Conservation (phyloP, 192 early-diverging fungal species). For the Coemansia sp. region DNA sequence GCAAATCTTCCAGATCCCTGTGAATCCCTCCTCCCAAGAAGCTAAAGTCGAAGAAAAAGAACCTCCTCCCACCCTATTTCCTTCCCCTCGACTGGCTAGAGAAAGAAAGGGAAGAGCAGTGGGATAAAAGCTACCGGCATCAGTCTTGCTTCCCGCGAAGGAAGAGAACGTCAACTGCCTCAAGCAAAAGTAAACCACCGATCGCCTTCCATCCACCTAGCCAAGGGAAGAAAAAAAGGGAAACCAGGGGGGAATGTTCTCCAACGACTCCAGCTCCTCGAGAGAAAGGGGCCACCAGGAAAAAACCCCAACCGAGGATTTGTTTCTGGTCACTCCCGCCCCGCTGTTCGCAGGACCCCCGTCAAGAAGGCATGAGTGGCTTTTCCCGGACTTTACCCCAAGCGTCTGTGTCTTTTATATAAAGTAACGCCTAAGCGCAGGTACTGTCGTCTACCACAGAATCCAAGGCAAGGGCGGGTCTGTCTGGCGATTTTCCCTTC, state of each 20-base stretch:
- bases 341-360: constrained; percentile 49
- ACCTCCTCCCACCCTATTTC: neutral
- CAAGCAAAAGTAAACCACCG: too few species aligned
- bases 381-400: constrained; percentile 51
- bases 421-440: constrained; percentile 49
- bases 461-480: too few species aligned
- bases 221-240: neutral
- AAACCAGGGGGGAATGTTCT: too few species aligned
- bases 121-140: neutral
- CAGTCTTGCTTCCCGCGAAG: neutral
- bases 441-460: constrained; percentile 40
- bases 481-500: too few species aligned
- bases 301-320: too few species aligned
- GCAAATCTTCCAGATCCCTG: constrained; percentile 13
- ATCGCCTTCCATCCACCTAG: too few species aligned
- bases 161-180: neutral
- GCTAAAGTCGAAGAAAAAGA: neutral
- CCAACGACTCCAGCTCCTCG: too few species aligned
- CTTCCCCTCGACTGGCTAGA: too few species aligned
- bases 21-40: neutral
- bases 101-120: neutral
- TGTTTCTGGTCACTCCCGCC: constrained; percentile 49
- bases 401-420: constrained; percentile 17
- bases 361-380: constrained; percentile 34
- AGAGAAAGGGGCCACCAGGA: too few species aligned